phyloP scores from a whole-genome alignment of 179 eudicot species.

The Gypsophila paniculata region DNA sequence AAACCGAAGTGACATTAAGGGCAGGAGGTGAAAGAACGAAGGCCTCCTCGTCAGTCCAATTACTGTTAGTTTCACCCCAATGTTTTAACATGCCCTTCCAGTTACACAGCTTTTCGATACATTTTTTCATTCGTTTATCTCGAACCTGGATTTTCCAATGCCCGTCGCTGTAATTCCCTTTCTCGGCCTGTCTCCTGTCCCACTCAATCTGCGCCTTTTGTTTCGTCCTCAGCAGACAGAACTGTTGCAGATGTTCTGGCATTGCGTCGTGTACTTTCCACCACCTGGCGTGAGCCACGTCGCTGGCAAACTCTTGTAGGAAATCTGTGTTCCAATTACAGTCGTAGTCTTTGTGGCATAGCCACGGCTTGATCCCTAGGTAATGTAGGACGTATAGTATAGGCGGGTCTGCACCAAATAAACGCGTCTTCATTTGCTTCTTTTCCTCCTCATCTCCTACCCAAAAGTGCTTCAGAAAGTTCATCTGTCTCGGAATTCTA shows the following conservation, averaged over 20 bases:
- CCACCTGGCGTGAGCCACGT: conserved; percentile 76
- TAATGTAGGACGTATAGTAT: conserved; percentile 72
- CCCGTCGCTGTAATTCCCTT: conserved; percentile 57
- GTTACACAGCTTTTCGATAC: conserved; percentile 62
- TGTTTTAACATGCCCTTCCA: conserved; percentile 81
- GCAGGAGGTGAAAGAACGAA: conserved; percentile 39
- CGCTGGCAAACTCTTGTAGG: conserved; percentile 78
- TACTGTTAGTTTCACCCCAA: conserved; percentile 73
- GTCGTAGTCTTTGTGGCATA: conserved; percentile 81
- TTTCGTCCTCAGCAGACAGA: conserved; percentile 51
- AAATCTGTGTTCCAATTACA: conserved; percentile 78
- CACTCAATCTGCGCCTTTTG: conserved; percentile 85
- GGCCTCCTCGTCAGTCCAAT: conserved; percentile 44
- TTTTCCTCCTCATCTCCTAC: conserved; percentile 55
- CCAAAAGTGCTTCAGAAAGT: conserved; percentile 86
- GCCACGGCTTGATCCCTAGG: conserved; percentile 86
- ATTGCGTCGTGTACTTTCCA: conserved; percentile 87
- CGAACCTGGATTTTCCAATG: conserved; percentile 63
- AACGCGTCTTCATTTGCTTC: conserved; percentile 47
- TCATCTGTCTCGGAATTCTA: conserved; percentile 68
- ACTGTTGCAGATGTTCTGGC: conserved; percentile 60
- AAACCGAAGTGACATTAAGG: conserved; percentile 24
- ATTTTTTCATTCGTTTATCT: conserved; percentile 58
- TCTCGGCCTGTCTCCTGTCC: conserved; percentile 75
- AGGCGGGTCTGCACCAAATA: conserved; percentile 81